These are phyloP conservation scores for Rhododendron mucronatum DNA, from an alignment of 148 eudicot species.

Conservation along the genomic window DNA sequence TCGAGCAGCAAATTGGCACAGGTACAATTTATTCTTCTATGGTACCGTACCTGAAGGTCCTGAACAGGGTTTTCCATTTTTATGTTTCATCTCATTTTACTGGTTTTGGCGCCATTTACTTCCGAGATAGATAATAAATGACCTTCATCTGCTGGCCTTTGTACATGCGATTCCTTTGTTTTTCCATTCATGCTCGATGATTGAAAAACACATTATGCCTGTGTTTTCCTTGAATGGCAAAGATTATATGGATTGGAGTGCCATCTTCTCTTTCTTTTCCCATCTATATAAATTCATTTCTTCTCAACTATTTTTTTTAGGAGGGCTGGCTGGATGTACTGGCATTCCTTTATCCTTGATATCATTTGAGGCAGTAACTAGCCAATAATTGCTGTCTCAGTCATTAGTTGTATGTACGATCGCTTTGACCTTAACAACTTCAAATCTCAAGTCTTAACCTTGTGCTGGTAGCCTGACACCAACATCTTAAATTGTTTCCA, in stretches of 20 bases:
- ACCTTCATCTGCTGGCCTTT: not conserved
- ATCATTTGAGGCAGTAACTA: not conserved
- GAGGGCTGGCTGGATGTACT: not conserved
- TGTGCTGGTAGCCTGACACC: not conserved
- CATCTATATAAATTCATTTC: not conserved
- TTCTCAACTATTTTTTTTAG: not conserved
- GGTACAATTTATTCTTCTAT: constrained; percentile 30
- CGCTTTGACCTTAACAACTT: not conserved
- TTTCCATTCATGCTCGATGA: not conserved
- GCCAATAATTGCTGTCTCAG: not conserved
- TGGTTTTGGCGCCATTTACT: not conserved
- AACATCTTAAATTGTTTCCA: not conserved
- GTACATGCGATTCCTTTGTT: not conserved
- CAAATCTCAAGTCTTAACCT: not conserved
- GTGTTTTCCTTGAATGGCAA: constrained; percentile 2
- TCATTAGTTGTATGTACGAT: not conserved
- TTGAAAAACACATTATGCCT: not conserved
- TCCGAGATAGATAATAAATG: not conserved
- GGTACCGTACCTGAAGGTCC: not conserved
- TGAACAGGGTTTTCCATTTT: not conserved
- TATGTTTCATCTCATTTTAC: not conserved
- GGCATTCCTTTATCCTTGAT: not conserved
- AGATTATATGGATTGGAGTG: not conserved
- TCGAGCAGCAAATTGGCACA: constrained; percentile 92
- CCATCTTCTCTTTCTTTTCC: not conserved